Percentiles rank a stretch among this genome's conserved stretches.
Conservation (phyloP, 257 asterid species). For the Paraleonurus japonicus region DNA sequence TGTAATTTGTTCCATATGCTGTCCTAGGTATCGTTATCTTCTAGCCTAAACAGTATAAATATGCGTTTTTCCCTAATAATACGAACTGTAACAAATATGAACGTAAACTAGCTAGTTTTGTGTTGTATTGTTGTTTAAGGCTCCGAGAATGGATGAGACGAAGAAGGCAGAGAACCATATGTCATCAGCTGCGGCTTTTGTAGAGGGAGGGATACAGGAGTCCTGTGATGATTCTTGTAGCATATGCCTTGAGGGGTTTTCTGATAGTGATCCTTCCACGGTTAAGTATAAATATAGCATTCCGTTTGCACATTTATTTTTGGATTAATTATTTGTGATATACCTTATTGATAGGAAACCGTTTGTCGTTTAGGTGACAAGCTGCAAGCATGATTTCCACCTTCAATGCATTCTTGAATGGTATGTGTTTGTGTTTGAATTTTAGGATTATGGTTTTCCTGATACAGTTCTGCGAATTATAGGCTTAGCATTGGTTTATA, state of each 20-base stretch:
- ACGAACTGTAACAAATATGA: neutral
- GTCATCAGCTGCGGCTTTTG: slow-evolving; percentile 91
- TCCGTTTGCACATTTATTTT: neutral
- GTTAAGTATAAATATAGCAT: slow-evolving; percentile 32
- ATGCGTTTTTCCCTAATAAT: neutral
- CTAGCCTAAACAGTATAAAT: neutral
- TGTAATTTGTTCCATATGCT: neutral
- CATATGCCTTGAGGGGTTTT: slow-evolving; percentile 90
- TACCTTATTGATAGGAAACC: neutral
- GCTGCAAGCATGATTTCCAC: slow-evolving; percentile 89
- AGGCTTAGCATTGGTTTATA: neutral
- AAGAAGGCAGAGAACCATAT: slow-evolving; percentile 49
- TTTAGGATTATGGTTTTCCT: neutral
- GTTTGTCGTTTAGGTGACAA: slow-evolving; percentile 51
- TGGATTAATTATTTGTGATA: neutral
- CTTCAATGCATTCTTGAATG: slow-evolving; percentile 95
- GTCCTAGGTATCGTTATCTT: neutral
- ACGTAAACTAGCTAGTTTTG: neutral
- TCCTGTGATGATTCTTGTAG: slow-evolving; percentile 95
- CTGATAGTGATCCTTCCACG: slow-evolving; percentile 78
- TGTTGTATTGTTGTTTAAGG: slow-evolving; percentile 28
- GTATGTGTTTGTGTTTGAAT: slow-evolving; percentile 36
- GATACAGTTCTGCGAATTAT: neutral
- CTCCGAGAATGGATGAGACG: slow-evolving; percentile 53
- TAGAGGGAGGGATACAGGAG: slow-evolving; percentile 95